Evolutionary conservation across 352 stramenopile genomes (phyloP).

Genomic region (Pythium rishiriense): DNA sequence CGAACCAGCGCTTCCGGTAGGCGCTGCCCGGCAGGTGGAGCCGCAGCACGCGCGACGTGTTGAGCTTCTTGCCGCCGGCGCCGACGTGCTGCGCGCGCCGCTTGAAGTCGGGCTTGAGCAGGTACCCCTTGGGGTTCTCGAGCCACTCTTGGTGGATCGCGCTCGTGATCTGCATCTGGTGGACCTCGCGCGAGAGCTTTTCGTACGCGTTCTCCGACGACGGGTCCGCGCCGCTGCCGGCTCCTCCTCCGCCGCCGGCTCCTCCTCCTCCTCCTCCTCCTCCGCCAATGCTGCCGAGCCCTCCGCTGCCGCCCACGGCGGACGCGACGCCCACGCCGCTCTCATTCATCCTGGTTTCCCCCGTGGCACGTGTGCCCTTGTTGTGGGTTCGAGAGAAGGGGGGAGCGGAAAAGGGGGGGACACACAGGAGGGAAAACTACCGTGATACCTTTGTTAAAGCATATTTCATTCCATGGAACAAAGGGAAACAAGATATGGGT

Average conservation of each 20-base stretch:
- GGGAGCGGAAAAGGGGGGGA: not conserved
- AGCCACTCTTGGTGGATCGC: conserved; percentile 90
- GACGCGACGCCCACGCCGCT: conserved; percentile 11
- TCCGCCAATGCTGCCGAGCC: not conserved
- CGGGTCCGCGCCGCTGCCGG: conserved; percentile 29
- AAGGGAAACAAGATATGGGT: not conserved
- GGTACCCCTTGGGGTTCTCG: conserved; percentile 87
- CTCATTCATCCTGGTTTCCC: conserved; percentile 10
- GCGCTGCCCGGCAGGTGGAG: conserved; percentile 79
- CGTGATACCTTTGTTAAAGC: not conserved
- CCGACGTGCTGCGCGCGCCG: conserved; percentile 83
- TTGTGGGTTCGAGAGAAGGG: conserved; percentile 17
- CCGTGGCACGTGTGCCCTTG: not conserved
- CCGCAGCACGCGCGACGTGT: conserved; percentile 70
- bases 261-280: not conserved
- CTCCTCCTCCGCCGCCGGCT: not conserved
- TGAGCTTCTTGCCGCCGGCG: conserved; percentile 85
- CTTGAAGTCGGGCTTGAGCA: conserved; percentile 90
- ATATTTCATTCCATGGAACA: not conserved
- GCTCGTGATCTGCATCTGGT: conserved; percentile 89
- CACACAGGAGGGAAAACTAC: not conserved
- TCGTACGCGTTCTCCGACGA: conserved; percentile 83
- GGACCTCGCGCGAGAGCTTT: conserved; percentile 87
- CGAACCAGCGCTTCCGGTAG: conserved; percentile 85
- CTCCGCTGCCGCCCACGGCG: not conserved